These are phyloP conservation scores for Colletotrichum cordylinicola DNA, from an alignment of 2,329 filamentous ascomycete genomes.

Conservation along the genomic window DNA sequence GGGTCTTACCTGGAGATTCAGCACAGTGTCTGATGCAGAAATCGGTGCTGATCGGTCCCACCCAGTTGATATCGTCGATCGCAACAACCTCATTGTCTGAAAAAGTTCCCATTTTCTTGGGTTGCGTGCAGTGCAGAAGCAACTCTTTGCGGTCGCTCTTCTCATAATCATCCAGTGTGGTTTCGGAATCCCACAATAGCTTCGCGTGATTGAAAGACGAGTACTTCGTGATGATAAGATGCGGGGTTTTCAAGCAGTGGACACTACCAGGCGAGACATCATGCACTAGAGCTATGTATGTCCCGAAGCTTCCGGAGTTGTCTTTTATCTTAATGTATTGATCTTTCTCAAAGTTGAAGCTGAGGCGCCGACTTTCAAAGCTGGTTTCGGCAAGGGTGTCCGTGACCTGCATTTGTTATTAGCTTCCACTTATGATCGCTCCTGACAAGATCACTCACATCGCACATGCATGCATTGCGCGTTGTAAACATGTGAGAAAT, in stretches of 20 bases:
- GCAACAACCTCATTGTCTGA: background rate
- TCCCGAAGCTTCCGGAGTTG: fast-evolving
- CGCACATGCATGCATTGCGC: background rate
- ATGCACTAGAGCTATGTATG: background rate
- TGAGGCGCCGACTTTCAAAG: background rate
- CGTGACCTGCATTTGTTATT: background rate
- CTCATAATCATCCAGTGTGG: fast-evolving
- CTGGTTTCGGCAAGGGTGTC: background rate
- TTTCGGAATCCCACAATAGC: background rate
- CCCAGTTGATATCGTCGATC: background rate
- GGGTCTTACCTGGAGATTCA: background rate
- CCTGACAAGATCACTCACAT: background rate
- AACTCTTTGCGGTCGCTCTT: background rate
- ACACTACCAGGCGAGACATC: background rate
- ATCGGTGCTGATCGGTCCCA: fast-evolving
- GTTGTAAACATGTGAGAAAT: background rate
- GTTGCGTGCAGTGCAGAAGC: background rate
- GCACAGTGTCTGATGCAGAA: background rate
- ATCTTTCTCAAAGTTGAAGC: background rate
- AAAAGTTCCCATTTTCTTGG: background rate
- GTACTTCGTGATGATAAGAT: background rate
- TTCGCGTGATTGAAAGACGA: background rate
- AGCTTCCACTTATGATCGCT: background rate
- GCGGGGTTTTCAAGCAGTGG: background rate
- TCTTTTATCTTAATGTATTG: background rate